phyloP scores from a whole-genome alignment of 805 yeast species.

The Clavispora carvajalis region DNA sequence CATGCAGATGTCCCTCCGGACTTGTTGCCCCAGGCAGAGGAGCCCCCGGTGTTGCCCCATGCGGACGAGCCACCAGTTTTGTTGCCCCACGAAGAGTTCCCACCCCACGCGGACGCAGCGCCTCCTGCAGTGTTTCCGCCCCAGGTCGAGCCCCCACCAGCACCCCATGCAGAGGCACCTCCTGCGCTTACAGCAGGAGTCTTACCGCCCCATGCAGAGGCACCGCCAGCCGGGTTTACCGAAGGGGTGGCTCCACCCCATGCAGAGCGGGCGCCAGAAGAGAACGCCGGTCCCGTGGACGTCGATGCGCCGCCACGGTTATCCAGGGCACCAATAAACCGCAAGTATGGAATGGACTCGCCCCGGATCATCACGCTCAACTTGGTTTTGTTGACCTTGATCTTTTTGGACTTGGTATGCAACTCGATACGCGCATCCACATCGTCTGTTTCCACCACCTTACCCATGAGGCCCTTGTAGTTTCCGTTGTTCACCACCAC shows the following conservation, averaged over 20 bases:
- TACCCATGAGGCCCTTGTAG: constrained; percentile 91
- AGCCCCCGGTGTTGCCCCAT: constrained; percentile 14
- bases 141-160: constrained; percentile 24
- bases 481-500: constrained; percentile 89
- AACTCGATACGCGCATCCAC: constrained; percentile 87
- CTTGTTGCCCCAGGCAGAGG: constrained; percentile 16
- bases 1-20: constrained; percentile 19
- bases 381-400: constrained; percentile 76
- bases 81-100: constrained; percentile 27
- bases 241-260: constrained; percentile 39
- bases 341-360: constrained; percentile 69
- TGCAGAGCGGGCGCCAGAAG: constrained; percentile 47
- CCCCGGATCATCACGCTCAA: constrained; percentile 70
- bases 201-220: constrained; percentile 46
- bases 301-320: constrained; percentile 17
- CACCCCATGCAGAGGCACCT: constrained; percentile 27
- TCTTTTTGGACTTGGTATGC: constrained; percentile 85
- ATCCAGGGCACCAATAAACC: constrained; percentile 56
- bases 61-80: constrained; percentile 13
- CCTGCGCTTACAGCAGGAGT: constrained; percentile 12
- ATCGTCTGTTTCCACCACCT: constrained; percentile 90
- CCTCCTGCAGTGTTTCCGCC: constrained; percentile 24
- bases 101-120: constrained; percentile 38
- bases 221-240: constrained; percentile 32
- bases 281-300: constrained; percentile 27